Evolutionary conservation across 2,329 filamentous ascomycete genomes (phyloP).

Genomic region (Xylaria sp.): DNA sequence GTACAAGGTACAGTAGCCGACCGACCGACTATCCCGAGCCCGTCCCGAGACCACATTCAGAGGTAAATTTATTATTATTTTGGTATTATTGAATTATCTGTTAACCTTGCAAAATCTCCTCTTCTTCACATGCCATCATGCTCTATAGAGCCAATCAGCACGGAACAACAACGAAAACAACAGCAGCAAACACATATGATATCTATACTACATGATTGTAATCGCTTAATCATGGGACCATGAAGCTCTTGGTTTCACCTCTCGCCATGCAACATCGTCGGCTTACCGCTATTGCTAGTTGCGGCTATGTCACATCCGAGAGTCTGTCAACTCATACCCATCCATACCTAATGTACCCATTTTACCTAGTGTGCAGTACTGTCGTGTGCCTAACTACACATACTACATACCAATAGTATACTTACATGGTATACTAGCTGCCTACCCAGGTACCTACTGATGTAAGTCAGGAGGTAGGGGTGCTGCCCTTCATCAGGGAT

Average conservation of each 20-base stretch:
- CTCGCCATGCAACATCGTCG: constrained; percentile 15
- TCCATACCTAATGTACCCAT: no score
- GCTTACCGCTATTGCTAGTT: constrained; percentile 17
- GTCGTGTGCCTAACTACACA: no score
- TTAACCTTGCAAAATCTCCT: constrained; percentile 22
- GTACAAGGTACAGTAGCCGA: no score
- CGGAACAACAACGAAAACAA: not conserved
- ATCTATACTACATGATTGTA: not conserved
- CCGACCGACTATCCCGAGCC: constrained; percentile 21
- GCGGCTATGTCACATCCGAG: constrained; percentile 13
- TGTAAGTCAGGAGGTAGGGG: constrained; percentile 5
- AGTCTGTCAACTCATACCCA: constrained; percentile 22
- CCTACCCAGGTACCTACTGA: not conserved
- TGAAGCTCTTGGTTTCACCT: constrained; percentile 6
- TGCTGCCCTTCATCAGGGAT: constrained; percentile 25
- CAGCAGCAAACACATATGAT: constrained; percentile 1
- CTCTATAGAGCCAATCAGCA: constrained; percentile 24
- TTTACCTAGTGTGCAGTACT: no score
- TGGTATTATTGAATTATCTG: no score
- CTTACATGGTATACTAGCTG: no score
- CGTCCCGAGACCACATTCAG: constrained; percentile 11
- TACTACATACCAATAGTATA: no score
- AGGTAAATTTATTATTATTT: no score
- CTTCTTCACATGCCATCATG: constrained; percentile 24
- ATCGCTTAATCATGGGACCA: constrained; percentile 10